Evolutionary conservation across 495 filamentous ascomycete genomes (phyloP).

Genomic region (Clohesyomyces aquaticus): DNA sequence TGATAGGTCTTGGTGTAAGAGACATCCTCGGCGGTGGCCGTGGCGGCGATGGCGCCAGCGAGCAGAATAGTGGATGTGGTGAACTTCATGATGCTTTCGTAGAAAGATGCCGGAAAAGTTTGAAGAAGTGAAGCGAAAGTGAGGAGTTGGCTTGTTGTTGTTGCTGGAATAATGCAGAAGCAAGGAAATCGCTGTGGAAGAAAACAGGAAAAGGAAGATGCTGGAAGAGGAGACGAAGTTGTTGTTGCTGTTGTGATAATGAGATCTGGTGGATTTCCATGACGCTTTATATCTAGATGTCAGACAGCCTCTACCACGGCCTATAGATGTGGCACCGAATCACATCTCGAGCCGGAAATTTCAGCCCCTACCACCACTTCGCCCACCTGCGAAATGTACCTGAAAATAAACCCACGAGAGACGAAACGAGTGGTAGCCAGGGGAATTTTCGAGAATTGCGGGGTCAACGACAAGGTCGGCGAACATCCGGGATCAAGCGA

Average conservation of each 20-base stretch:
- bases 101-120: not conserved
- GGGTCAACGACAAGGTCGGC: not conserved
- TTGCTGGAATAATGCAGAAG: not conserved
- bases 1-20: constrained; percentile 2
- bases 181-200: not conserved
- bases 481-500: not conserved
- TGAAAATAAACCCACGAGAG: not conserved
- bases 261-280: not conserved
- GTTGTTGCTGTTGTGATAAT: not conserved
- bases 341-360: not conserved
- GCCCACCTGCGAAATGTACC: not conserved
- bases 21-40: not conserved
- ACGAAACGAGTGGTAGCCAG: not conserved
- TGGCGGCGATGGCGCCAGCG: constrained; percentile 1
- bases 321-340: not conserved
- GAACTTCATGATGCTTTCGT: constrained; percentile 13
- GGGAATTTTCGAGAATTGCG: not conserved
- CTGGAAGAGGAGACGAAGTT: not conserved
- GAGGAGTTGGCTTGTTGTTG: not conserved
- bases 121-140: not conserved
- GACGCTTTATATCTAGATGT: not conserved
- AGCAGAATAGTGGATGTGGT: not conserved
- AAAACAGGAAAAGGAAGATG: not conserved
- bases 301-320: not conserved
- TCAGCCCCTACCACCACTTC: not conserved